phyloP scores from a whole-genome alignment of 305 asterid species.

The Fraxinus sp. region DNA sequence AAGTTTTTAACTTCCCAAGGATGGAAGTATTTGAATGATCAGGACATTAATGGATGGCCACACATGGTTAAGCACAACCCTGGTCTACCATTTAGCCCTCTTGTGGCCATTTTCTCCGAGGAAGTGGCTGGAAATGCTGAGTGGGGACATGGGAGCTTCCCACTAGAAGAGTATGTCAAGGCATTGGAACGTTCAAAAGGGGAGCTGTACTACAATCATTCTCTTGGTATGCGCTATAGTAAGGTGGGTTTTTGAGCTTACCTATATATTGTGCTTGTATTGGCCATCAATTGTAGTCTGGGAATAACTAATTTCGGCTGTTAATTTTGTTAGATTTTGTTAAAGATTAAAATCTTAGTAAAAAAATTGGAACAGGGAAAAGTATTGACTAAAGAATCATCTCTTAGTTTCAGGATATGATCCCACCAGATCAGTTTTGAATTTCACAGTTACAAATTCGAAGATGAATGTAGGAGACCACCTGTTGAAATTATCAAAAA shows the following conservation, averaged over 20 bases:
- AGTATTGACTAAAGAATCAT: constrained; percentile 8
- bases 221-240: constrained; percentile 86
- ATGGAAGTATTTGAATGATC: constrained; percentile 63
- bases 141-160: constrained; percentile 92
- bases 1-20: constrained; percentile 66
- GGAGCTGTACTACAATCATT: constrained; percentile 82
- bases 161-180: constrained; percentile 76
- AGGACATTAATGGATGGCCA: constrained; percentile 36
- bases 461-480: not conserved
- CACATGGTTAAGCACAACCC: constrained; percentile 35
- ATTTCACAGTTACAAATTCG: not conserved
- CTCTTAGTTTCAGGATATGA: not conserved
- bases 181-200: constrained; percentile 81
- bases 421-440: not conserved
- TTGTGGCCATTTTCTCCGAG: constrained; percentile 61
- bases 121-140: constrained; percentile 56
- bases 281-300: constrained; percentile 22
- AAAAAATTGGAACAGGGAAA: not conserved
- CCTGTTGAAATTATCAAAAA: not conserved
- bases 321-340: constrained; percentile 10
- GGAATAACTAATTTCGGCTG: constrained; percentile 6
- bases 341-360: not conserved
- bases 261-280: constrained; percentile 25
- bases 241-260: constrained; percentile 59
- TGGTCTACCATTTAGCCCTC: constrained; percentile 61